Base-by-base conservation (phyloP, 2,329 filamentous ascomycete genomes). In the Alternaria tenuissima region DNA sequence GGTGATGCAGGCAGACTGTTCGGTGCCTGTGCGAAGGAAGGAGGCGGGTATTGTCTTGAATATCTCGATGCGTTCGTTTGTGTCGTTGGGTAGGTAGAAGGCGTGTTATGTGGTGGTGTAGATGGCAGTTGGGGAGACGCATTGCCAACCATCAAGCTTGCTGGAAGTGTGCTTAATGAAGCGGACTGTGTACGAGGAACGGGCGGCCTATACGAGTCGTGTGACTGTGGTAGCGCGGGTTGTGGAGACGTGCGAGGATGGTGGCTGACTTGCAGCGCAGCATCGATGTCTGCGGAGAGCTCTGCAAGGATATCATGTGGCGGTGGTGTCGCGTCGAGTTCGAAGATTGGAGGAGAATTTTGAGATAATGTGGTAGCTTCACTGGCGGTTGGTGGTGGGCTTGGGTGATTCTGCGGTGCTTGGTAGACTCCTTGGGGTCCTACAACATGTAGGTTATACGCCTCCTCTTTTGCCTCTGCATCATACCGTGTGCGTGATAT, bases 131-230 rank as follows among this genome's bases (percentile, higher is more conserved):
- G 9, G 30, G 36, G 14, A 26, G 55, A 43, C 30, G 52, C 3
- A n/a, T 47, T 63, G 11, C 73, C 70, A 2, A 62, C 61, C 46
- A 63, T 62, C 8, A 75, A 57, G 51, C 67, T 74, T 43, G 66
- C 34, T 18, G 73, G 71, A 5, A 74, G 57, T 3, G 24, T 18
- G 16, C 1, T 52, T 3, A 28, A 7, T 0, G 49, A 34, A 7
- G 32, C 46, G 22, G 49, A 20, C 20, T 20, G n/a, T 30, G 34
- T 38, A 18, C 34, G 22, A 6, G 36, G 36, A 2, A 41, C 11
- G 9, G 11, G 41, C 41, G 22, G 52, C 14, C 46, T 53, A 42
- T 48, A 24, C 11, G 7, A 11, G 12, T 30, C 2, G 7, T 42
- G 26, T 41, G 51, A 26, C 6, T 38, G 46, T 26, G 30, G 9